Conservation (phyloP, 192 early-diverging fungal species). For the Thamnidium elegans region DNA sequence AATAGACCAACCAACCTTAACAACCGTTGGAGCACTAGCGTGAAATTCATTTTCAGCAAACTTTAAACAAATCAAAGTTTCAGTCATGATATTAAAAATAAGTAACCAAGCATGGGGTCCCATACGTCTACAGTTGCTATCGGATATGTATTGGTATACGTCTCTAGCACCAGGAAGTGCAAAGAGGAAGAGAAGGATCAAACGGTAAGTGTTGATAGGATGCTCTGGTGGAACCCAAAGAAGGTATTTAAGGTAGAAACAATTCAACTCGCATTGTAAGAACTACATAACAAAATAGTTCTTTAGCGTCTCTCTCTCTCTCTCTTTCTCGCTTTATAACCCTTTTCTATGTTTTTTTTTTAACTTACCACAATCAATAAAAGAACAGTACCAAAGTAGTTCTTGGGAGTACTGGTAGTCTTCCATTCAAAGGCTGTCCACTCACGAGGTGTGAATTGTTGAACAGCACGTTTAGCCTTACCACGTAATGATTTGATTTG, state of each 20-base stretch:
- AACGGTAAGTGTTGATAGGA: constrained; percentile 71
- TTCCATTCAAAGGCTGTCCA: constrained; percentile 96
- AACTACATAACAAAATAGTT: constrained; percentile 51
- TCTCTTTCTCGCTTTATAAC: not conserved
- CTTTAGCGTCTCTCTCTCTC: not conserved
- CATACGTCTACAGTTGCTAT: constrained; percentile 80
- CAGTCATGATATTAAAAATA: constrained; percentile 82
- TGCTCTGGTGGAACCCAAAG: constrained; percentile 91
- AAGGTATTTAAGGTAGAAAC: constrained; percentile 92
- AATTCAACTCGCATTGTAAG: constrained; percentile 82
- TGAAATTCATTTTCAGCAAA: constrained; percentile 86
- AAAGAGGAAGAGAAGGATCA: constrained; percentile 82
- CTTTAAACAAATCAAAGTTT: constrained; percentile 89
- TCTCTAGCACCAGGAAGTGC: constrained; percentile 84
- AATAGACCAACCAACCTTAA: constrained; percentile 72
- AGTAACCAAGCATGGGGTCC: constrained; percentile 94
- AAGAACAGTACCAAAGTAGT: constrained; percentile 74
- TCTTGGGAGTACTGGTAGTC: constrained; percentile 83
- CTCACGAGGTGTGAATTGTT: constrained; percentile 91
- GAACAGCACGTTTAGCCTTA: constrained; percentile 82
- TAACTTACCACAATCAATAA: constrained; percentile 67
- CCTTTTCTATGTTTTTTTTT: no score
- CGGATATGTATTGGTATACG: constrained; percentile 85
- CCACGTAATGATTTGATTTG: constrained; percentile 83
- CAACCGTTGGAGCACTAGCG: constrained; percentile 65